Conservation (phyloP, 306 rosid species). For the Vigna unguiculata region DNA sequence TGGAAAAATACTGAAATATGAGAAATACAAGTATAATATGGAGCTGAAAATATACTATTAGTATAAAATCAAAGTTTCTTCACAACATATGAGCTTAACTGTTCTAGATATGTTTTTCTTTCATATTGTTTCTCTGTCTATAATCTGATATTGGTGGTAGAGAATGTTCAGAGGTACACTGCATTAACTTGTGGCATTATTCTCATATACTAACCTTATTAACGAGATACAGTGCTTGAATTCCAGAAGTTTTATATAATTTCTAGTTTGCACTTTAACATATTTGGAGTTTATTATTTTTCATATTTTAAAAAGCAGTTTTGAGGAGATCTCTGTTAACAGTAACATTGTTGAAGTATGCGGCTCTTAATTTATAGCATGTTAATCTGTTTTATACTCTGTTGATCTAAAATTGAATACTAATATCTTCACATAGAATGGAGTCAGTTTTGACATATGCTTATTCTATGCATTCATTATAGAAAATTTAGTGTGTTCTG, state of each 20-base stretch:
- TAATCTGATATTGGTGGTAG: conserved; percentile 9
- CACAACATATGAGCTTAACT: neutral
- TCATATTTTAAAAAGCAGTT: neutral
- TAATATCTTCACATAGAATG: neutral
- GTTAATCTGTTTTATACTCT: neutral
- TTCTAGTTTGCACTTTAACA: neutral
- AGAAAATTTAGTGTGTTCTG: conserved; percentile 18
- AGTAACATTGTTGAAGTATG: neutral
- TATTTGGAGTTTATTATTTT: conserved; percentile 9
- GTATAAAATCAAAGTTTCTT: conserved; percentile 21
- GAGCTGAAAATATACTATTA: conserved; percentile 10
- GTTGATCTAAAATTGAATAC: conserved; percentile 24
- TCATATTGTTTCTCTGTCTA: neutral
- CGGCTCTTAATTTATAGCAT: conserved; percentile 6
- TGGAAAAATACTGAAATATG: neutral
- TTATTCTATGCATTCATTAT: neutral
- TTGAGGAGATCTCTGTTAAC: conserved; percentile 24
- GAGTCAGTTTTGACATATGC: neutral
- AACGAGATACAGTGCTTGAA: conserved; percentile 7
- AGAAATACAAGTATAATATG: conserved; percentile 7
- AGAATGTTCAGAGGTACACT: neutral
- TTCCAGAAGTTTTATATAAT: conserved; percentile 1
- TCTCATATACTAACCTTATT: conserved; percentile 13
- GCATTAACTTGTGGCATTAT: neutral
- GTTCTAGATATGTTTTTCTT: conserved; percentile 2